These are phyloP conservation scores for Penicillium lagena DNA, from an alignment of 495 filamentous ascomycete genomes.

Conservation along the genomic window DNA sequence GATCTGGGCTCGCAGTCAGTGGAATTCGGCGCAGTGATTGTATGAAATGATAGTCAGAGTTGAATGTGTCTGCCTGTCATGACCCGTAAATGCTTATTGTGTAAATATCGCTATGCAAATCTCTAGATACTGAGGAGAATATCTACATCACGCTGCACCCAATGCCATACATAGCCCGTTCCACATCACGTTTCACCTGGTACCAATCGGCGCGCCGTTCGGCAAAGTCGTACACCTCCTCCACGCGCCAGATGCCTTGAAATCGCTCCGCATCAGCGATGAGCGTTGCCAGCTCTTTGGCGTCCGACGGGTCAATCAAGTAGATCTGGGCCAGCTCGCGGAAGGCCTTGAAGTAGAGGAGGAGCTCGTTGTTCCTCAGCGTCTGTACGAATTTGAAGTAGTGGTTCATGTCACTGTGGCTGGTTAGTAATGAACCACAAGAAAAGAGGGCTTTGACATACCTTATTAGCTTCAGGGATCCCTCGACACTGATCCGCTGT, in stretches of 20 bases:
- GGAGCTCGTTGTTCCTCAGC: conserved; percentile 73
- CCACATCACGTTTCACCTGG: conserved; percentile 75
- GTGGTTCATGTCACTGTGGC: conserved; percentile 80
- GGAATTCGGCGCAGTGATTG: no score
- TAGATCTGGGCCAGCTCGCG: conserved; percentile 94
- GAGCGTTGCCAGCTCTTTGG: conserved; percentile 90
- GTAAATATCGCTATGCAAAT: conserved; percentile 19
- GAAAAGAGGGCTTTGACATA: conserved; percentile 16
- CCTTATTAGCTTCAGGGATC: conserved; percentile 87
- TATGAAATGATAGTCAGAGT: no score
- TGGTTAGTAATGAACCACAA: no score
- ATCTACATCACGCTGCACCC: conserved; percentile 79
- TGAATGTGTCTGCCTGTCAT: no score
- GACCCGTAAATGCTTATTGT: background rate
- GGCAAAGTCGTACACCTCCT: conserved; percentile 97
- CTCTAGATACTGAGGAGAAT: conserved; percentile 17
- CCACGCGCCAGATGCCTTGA: conserved; percentile 82
- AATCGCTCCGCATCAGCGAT: conserved; percentile 92
- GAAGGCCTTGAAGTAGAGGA: conserved; percentile 86
- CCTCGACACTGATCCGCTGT: conserved; percentile 83
- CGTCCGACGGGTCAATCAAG: conserved; percentile 77
- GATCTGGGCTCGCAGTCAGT: no score
- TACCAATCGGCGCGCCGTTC: conserved; percentile 94
- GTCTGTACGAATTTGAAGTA: conserved; percentile 81
- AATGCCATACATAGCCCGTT: conserved; percentile 96